Evolutionary conservation across 306 rosid species (phyloP).

Genomic region (Casuarina cunninghamiana): DNA sequence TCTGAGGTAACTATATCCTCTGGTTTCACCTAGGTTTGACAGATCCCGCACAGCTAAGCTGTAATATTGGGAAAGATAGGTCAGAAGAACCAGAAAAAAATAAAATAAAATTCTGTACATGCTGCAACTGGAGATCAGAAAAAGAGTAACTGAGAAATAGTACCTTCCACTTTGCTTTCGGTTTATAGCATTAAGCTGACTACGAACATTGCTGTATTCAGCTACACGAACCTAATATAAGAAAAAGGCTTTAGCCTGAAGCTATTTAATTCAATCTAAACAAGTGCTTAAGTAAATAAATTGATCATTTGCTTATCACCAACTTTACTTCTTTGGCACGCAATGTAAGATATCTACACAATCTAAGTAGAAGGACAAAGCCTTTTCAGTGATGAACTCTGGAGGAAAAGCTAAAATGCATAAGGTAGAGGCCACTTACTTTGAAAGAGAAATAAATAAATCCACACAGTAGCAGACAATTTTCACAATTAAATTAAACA

Average conservation of each 20-base stretch:
- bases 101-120: not conserved
- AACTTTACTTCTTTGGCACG: constrained; percentile 10
- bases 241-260: constrained; percentile 28
- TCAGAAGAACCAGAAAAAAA: constrained; percentile 26
- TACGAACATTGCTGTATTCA: constrained; percentile 76
- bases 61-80: constrained; percentile 31
- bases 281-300: constrained; percentile 12
- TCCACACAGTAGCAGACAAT: constrained; percentile 1
- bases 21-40: constrained; percentile 85
- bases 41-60: constrained; percentile 96
- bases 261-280: constrained; percentile 4
- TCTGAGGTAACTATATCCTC: constrained; percentile 84
- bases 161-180: constrained; percentile 95
- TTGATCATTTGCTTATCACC: not conserved
- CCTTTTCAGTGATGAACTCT: not conserved
- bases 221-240: constrained; percentile 72
- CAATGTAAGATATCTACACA: constrained; percentile 4
- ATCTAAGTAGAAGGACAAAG: not conserved
- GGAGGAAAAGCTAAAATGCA: constrained; percentile 12
- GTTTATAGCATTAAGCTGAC: constrained; percentile 87
- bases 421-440: not conserved
- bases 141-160: not conserved
- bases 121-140: not conserved
- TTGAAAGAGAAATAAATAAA: constrained; percentile 3
- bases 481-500: too few relatives aligned